Conservation (phyloP, 805 yeast genomes). For the Ogataea dorogensis region DNA sequence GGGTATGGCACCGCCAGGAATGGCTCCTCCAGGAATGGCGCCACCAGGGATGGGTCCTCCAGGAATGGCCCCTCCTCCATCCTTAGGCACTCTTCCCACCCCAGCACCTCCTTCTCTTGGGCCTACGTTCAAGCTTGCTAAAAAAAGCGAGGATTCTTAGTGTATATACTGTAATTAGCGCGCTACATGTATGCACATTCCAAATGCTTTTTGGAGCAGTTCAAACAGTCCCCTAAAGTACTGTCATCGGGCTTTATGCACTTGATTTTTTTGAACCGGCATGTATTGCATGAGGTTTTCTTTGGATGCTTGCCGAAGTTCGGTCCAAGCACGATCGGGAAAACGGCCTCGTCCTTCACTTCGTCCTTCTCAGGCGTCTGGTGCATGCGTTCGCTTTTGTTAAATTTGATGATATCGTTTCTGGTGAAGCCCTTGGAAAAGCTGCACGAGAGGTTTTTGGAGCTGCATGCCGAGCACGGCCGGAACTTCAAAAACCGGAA, state of each 20-base stretch:
- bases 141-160: slow-evolving; percentile 1
- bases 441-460: slow-evolving; percentile 45
- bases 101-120: slow-evolving; percentile 14
- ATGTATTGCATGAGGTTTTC: slow-evolving; percentile 34
- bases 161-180: slow-evolving; percentile 6
- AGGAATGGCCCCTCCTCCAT: too few relatives aligned
- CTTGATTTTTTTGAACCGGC: slow-evolving; percentile 36
- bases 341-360: slow-evolving; percentile 2
- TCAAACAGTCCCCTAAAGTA: slow-evolving; percentile 23
- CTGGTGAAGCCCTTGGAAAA: slow-evolving; percentile 68
- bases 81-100: too few relatives aligned
- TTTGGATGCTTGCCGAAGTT: slow-evolving; percentile 24
- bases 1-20: slow-evolving; percentile 11
- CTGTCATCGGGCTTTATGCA: slow-evolving; percentile 32
- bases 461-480: slow-evolving; percentile 55
- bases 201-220: slow-evolving; percentile 31
- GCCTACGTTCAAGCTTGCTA: slow-evolving; percentile 4
- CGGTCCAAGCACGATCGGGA: slow-evolving; percentile 4
- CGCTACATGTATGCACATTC: slow-evolving; percentile 24
- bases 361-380: slow-evolving; percentile 2
- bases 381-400: slow-evolving; percentile 31
- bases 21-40: slow-evolving; percentile 15
- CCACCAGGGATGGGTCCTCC: slow-evolving; percentile 1
- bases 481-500: slow-evolving; percentile 43
- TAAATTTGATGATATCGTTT: slow-evolving; percentile 49